A percentile compares a stretch with the other conserved stretches of the same genome.
Conservation (phyloP, 2,329 filamentous ascomycete genomes). For the Trichophyton verrucosum region DNA sequence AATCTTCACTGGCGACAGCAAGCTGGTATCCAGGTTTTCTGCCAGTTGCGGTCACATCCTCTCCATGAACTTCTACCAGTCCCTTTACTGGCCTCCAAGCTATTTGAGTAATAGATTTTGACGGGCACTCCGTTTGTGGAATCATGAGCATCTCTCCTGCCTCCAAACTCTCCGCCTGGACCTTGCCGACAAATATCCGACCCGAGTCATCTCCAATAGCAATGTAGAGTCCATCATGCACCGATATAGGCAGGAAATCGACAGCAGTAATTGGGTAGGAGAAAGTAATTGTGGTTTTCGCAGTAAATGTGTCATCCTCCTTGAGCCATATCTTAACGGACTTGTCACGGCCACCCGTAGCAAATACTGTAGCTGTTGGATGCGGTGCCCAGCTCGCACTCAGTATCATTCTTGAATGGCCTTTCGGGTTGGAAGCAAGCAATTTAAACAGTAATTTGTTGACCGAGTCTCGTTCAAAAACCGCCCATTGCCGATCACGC, state of each 20-base stretch:
- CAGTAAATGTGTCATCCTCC: slow-evolving; percentile 35
- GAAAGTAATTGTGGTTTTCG: slow-evolving; percentile 43
- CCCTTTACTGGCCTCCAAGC: slow-evolving; percentile 49
- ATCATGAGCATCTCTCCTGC: slow-evolving; percentile 20
- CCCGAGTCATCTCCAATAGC: slow-evolving; percentile 39
- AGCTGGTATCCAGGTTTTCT: slow-evolving; percentile 22
- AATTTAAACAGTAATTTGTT: slow-evolving; percentile 42
- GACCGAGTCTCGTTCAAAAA: slow-evolving; percentile 50
- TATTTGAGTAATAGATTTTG: slow-evolving; percentile 54
- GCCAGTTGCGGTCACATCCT: slow-evolving; percentile 10
- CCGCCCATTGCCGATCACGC: slow-evolving; percentile 77
- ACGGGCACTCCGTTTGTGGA: slow-evolving; percentile 39
- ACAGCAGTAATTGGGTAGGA: slow-evolving; percentile 57
- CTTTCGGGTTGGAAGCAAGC: slow-evolving; percentile 60
- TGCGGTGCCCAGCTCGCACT: slow-evolving; percentile 69
- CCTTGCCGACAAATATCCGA: slow-evolving; percentile 30
- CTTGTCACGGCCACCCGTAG: slow-evolving; percentile 85
- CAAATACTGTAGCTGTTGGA: slow-evolving; percentile 45
- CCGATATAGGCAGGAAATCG: slow-evolving; percentile 43
- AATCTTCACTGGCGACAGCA: slow-evolving; percentile 37
- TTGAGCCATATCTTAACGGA: slow-evolving; percentile 58
- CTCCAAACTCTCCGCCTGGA: slow-evolving; percentile 24
- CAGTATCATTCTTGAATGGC: slow-evolving; percentile 84
- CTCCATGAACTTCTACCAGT: slow-evolving; percentile 11
- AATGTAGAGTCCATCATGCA: slow-evolving; percentile 25